phyloP scores from a whole-genome alignment of 352 stramenopile species.

The Globisporangium carolinianum region DNA sequence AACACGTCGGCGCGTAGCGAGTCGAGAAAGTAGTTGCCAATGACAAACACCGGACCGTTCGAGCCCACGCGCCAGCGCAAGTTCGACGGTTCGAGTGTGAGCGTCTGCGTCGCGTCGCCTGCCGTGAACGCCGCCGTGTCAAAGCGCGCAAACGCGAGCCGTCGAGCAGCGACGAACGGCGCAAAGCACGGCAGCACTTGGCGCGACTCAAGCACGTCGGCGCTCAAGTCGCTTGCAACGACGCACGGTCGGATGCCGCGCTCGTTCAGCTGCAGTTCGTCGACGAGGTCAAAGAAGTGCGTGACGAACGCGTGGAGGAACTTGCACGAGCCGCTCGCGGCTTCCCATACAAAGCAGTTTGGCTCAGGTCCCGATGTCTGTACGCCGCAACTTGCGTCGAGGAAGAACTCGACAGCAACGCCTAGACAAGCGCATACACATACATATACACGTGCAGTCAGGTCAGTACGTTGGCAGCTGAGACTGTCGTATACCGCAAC shows the following conservation, averaged over 20 bases:
- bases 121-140: conserved; percentile 45
- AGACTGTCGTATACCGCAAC: too few species aligned
- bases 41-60: conserved; percentile 54
- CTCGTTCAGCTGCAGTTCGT: neutral
- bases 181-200: conserved; percentile 56
- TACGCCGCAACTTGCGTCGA: conserved; percentile 3
- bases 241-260: conserved; percentile 30
- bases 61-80: conserved; percentile 32
- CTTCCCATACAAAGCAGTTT: conserved; percentile 83
- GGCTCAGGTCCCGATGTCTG: conserved; percentile 3
- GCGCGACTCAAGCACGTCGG: conserved; percentile 58
- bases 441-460: neutral
- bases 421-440: conserved; percentile 7
- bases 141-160: conserved; percentile 68
- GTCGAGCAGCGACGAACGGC: conserved; percentile 23
- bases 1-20: conserved; percentile 71
- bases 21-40: conserved; percentile 83
- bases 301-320: conserved; percentile 67
- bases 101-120: conserved; percentile 13
- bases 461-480: too few species aligned
- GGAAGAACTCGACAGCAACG: conserved; percentile 39
- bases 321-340: conserved; percentile 77
- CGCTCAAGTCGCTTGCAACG: conserved; percentile 65
- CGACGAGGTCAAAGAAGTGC: conserved; percentile 49
- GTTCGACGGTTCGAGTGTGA: conserved; percentile 26